Percentiles rank a stretch among this genome's conserved stretches.
Conservation (phyloP, 371 early-diverging fungal genomes). For the Apophysomyces variabilis region DNA sequence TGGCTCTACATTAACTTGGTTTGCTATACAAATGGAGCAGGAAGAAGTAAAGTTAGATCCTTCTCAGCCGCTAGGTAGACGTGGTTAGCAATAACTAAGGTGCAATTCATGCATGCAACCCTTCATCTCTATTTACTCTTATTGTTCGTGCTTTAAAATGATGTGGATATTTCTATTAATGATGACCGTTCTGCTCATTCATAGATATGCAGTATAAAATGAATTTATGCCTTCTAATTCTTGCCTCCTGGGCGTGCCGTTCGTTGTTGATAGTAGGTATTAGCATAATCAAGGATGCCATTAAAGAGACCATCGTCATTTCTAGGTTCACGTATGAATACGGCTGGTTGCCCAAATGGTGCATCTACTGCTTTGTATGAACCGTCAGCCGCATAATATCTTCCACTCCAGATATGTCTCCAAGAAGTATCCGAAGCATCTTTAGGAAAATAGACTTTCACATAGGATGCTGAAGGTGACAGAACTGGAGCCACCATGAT, state of each 20-base stretch:
- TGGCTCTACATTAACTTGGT: too few species aligned
- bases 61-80: too few species aligned
- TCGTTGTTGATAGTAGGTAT: slow-evolving; percentile 5
- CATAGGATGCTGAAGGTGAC: slow-evolving; percentile 39
- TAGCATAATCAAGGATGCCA: slow-evolving; percentile 38
- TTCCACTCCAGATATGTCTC: slow-evolving; percentile 55
- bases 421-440: slow-evolving; percentile 28
- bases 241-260: slow-evolving; percentile 5
- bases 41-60: too few species aligned
- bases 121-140: too few species aligned
- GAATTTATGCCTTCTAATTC: neutral
- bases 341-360: slow-evolving; percentile 51
- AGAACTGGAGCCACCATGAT: slow-evolving; percentile 46
- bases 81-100: too few species aligned
- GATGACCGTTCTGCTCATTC: neutral
- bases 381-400: slow-evolving; percentile 44
- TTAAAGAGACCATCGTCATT: slow-evolving; percentile 44
- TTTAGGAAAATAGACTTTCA: slow-evolving; percentile 53
- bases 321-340: slow-evolving; percentile 50
- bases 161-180: neutral
- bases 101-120: too few species aligned
- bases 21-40: too few species aligned
- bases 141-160: neutral
- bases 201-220: neutral
- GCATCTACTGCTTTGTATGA: slow-evolving; percentile 41